Base-by-base conservation (phyloP, 1,284 basidiomycete species). In the Sanguinoderma infundibulare region DNA sequence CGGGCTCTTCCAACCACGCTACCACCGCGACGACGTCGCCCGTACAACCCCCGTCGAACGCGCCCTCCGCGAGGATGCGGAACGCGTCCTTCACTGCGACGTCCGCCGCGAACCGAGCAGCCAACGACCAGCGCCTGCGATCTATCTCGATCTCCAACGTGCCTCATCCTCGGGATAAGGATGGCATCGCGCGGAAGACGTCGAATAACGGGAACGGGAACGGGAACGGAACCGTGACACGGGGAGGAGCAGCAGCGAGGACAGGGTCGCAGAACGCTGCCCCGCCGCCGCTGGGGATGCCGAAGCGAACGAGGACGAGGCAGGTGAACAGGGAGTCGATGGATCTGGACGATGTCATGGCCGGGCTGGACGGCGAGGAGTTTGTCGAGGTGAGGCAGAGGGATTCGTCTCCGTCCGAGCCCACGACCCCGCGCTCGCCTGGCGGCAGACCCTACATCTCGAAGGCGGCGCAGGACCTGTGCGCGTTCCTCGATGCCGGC, bases 311-410 rank as follows among this genome's bases (percentile, higher is more conserved):
- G 10, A 81, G 85, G 39, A 83, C 78, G 65, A 70, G 83, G 39
- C 82, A 81, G 59, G 79, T 78, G 49, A 85, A 86, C 67, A 78
- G 82, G 40, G 91, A 91, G 70, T 90, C 88, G 10, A 69, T 92
- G 63, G 87, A 91, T 70, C 69, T 91, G 63, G 91, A 92, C 69
- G 90, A 91, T 61, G 74, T 91, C 39, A 87, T 91, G 85, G 83
- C 79, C 46, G 86, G 81, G 46, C 88, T 83, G 15, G 90, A 88
- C 65, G 85, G 84, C 28, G 87, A 87, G 22, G 78, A 78, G 15
- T 68, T 38, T 42, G 59, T 35, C 6, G 60, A 38, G 22, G 59
- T 20, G 28, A 26, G 44, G 10, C 17, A 17, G 14, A 34, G 46
- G 24, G 26, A 24, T 26, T 50, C 54, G 22, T 65, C 55, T n/a